Conservation (phyloP, 495 filamentous ascomycete species). For the Penicillium roqueforti region DNA sequence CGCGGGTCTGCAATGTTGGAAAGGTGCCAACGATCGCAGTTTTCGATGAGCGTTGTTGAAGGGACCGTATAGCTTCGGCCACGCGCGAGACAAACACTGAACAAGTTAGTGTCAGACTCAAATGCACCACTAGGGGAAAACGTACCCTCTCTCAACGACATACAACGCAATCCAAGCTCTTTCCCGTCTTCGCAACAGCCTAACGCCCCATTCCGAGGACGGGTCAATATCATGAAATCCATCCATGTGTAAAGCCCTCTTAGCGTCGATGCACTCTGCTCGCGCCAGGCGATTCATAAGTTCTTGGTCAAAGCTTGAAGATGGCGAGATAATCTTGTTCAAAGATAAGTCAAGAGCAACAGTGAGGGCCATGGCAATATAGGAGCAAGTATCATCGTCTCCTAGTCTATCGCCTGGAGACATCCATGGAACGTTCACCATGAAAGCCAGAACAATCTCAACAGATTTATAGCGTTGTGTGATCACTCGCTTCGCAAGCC, state of each 20-base stretch:
- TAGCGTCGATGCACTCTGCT: conserved; percentile 63
- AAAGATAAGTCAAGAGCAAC: conserved; percentile 65
- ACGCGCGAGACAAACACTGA: conserved; percentile 62
- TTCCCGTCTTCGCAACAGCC: conserved; percentile 60
- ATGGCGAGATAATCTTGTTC: conserved; percentile 61
- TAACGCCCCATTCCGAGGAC: conserved; percentile 52
- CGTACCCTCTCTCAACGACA: conserved; percentile 66
- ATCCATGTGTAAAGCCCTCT: conserved; percentile 60
- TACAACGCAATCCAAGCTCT: conserved; percentile 68
- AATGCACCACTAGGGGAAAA: neutral
- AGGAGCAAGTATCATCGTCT: conserved; percentile 69
- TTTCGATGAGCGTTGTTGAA: conserved; percentile 57
- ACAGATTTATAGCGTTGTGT: conserved; percentile 58
- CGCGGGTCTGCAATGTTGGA: conserved; percentile 58
- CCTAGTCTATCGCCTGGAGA: conserved; percentile 60
- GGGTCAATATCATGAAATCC: conserved; percentile 62
- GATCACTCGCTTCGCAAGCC: conserved; percentile 57
- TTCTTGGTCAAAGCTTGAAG: conserved; percentile 46
- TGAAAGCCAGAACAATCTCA: conserved; percentile 69
- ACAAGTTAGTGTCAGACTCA: conserved; percentile 12
- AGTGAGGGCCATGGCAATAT: conserved; percentile 63
- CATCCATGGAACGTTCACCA: conserved; percentile 79
- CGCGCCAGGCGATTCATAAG: conserved; percentile 48
- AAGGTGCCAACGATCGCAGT: conserved; percentile 65
- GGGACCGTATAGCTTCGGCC: conserved; percentile 66